Base-by-base conservation (phyloP, 2,329 filamentous ascomycete genomes). In the Knoxdaviesia capensis region DNA sequence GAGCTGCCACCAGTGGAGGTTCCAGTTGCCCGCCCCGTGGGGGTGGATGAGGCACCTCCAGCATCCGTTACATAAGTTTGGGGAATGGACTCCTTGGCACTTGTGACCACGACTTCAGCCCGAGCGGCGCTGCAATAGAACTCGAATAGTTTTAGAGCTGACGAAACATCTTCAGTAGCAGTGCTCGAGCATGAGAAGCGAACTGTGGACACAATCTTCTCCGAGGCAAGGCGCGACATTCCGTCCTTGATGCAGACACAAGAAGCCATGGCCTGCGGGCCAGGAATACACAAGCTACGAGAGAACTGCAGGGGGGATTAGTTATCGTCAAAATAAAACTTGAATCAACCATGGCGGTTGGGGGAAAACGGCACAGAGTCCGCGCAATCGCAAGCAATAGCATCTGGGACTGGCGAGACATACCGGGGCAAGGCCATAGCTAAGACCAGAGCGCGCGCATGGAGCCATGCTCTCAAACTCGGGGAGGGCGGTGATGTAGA, bases 401-500 rank as follows among this genome's bases (percentile, higher is more conserved):
- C 20, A 20, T 11, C 6, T 39, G 43, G 11, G 40, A 44, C 29
- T 44, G 43, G 5, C 30, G 36, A 20, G 36, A 39, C 10, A 37
- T 37, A 31, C 38, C 30, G 3, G 37, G 34, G 4, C 36, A 41
- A 48, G 33, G 34, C 39, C 46, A 34, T 39, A 29, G 32, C 30
- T 20, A 11, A 73, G 46, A 1, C 57, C 68, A 0, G 48, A 54
- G 43, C 61, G 56, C 1, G 65, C 68, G 42, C 68, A 72, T 0
- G 53, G 49, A 0, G 58, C 58, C 0, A 73, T 55, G 0, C 60
- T 56, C 36, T 55, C 59, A 45, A 56, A 73, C 44, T 64, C 54
- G 0, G 64, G 56, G 31, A 73, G 51, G 8, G 62, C 69, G 1
- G 67, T 69, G 44, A 73, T 64, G 44, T 69, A 66, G 49, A 71